Evolutionary conservation across 176 grass and related monocot species (phyloP).

Genomic region (Oryza glumipatula): DNA sequence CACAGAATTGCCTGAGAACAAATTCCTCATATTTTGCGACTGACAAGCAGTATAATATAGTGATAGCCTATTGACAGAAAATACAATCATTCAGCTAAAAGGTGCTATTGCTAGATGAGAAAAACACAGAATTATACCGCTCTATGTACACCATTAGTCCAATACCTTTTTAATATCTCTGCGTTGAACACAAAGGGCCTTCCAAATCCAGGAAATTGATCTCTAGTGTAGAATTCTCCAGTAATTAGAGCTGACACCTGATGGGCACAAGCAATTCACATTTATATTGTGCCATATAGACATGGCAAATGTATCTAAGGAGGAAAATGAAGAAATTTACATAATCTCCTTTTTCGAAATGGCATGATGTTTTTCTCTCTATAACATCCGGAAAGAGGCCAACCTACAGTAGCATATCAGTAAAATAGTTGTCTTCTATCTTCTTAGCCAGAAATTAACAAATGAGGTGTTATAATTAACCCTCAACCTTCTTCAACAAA

Average conservation of each 20-base stretch:
- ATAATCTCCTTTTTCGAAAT: constrained; percentile 80
- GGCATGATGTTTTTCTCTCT: constrained; percentile 76
- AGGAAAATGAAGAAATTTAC: constrained; percentile 50
- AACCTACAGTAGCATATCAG: constrained; percentile 73
- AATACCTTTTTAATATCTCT: constrained; percentile 79
- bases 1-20: background rate
- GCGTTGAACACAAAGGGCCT: constrained; percentile 85
- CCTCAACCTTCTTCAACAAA: constrained; percentile 84
- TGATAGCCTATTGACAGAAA: constrained; percentile 7
- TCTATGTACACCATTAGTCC: constrained; percentile 1
- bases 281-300: constrained; percentile 11
- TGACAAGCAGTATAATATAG: background rate
- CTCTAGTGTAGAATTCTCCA: constrained; percentile 89
- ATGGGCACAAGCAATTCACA: constrained; percentile 15
- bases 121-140: constrained; percentile 20
- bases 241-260: constrained; percentile 97
- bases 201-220: constrained; percentile 96
- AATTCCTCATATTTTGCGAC: background rate
- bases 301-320: background rate
- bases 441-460: constrained; percentile 32
- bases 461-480: constrained; percentile 6
- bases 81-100: background rate
- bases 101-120: background rate
- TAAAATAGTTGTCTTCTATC: constrained; percentile 22
- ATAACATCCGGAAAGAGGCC: constrained; percentile 93